These are phyloP conservation scores for Suillus occidentalis DNA, from an alignment of 768 basidiomycete genomes.

Conservation along the genomic window DNA sequence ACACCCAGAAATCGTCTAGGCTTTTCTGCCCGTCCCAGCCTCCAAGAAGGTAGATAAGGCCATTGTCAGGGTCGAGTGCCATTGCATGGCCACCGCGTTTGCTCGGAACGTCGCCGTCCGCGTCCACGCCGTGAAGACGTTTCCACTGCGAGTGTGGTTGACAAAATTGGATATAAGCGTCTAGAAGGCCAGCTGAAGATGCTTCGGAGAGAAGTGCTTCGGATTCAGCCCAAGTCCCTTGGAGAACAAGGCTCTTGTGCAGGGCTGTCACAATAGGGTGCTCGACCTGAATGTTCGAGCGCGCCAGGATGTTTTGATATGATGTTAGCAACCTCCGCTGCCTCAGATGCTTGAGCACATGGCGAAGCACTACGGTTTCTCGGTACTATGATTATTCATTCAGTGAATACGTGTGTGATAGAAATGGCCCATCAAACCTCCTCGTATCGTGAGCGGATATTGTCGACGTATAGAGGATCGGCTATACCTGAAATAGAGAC, in stretches of 20 bases:
- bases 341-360: constrained; percentile 75
- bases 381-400: constrained; percentile 48
- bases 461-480: constrained; percentile 57
- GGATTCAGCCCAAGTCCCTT: constrained; percentile 60
- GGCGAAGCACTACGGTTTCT: constrained; percentile 63
- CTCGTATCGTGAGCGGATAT: constrained; percentile 52
- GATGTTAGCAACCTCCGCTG: constrained; percentile 71
- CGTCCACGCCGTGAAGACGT: constrained; percentile 56
- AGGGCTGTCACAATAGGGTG: constrained; percentile 70
- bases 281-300: constrained; percentile 59
- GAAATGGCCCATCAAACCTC: constrained; percentile 45
- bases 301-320: constrained; percentile 55
- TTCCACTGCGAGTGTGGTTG: constrained; percentile 65
- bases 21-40: constrained; percentile 76
- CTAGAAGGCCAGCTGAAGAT: constrained; percentile 60
- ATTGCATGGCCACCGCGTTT: constrained; percentile 79
- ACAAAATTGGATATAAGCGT: constrained; percentile 52
- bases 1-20: constrained; percentile 80
- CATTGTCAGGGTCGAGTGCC: constrained; percentile 68
- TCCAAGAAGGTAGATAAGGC: constrained; percentile 72
- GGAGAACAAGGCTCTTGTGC: constrained; percentile 61
- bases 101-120: constrained; percentile 62
- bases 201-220: constrained; percentile 53
- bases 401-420: neutral
- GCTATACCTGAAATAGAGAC: constrained; percentile 60